Evolutionary conservation across 805 yeast species (phyloP), one percentile per base, ranked within the genome.

Genomic region (Candida suzukii): DNA sequence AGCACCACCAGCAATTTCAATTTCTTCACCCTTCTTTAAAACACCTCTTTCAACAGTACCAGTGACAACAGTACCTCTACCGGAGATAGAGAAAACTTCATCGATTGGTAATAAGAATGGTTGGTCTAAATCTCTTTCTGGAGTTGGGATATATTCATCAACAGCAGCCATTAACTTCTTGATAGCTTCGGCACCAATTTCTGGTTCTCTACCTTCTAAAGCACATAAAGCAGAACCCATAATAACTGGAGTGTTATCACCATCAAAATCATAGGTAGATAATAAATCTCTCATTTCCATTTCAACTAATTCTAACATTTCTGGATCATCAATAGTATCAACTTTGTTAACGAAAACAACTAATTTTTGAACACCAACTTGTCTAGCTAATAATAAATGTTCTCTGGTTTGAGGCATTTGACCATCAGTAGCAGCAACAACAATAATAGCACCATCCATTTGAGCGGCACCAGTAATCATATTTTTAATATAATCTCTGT

Each of bases 391-490:
- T 68, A 93, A 73, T 73, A 93, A 76, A 73, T 93, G 99, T 74
- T 93, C 99, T 75, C 98, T 87, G 55, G 99, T 93, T 75, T 93
- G 99, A 63, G 97, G 98, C 98, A 91, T 93, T 73, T 88, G 96
- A 61, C 99, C 99, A 63, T 93, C 99, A 44, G 96, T 75, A 49
- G 99, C 99, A 60, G 98, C 99, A 67, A 93, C 98, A 48, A 91
- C 98, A 71, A 91, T 91, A 57, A 91, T 90, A 53, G 97, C 98
- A 76, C 98, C 97, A 68, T 91, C 98, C 97, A 90, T 90, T 68
- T 91, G 96, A 58, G 98, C 96, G 58, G 98, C 97, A 82, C 98
- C 98, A 53, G 96, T 88, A 67, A 91, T 91, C 98, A 91, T 91
- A 71, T 91, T 91, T 76, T 91, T 91, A 71, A 91, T 91, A 71